Percentiles rank a stretch among this genome's conserved stretches.
Conservation (phyloP, 192 early-diverging fungal genomes). For the Podila minutissima region DNA sequence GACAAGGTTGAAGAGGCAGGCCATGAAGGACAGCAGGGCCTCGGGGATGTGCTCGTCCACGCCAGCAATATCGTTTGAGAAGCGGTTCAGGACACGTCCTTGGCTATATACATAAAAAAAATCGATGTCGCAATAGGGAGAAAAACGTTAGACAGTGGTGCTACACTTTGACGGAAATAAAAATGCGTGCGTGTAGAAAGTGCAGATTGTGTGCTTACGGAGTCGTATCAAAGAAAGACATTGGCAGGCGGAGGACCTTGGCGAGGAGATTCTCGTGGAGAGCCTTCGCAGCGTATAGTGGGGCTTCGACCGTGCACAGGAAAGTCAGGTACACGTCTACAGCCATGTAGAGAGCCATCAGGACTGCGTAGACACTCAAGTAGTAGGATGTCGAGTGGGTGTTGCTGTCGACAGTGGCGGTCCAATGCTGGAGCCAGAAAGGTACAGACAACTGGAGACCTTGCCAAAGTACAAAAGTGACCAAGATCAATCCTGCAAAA, state of each 20-base stretch:
- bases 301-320: conserved; percentile 7
- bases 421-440: conserved; percentile 35
- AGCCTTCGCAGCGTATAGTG: conserved; percentile 5
- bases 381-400: conserved; percentile 14
- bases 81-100: conserved; percentile 79
- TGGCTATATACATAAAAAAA: conserved; percentile 1
- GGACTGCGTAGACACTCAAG: conserved; percentile 14
- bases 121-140: too few relatives aligned
- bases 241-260: conserved; percentile 64
- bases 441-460: conserved; percentile 7
- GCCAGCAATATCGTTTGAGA: conserved; percentile 85
- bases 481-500: not conserved
- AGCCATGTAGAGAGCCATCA: conserved; percentile 10
- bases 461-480: conserved; percentile 19
- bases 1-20: conserved; percentile 33
- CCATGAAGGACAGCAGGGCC: conserved; percentile 44
- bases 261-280: conserved; percentile 22
- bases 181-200: not conserved
- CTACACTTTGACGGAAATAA: not conserved
- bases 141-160: too few relatives aligned
- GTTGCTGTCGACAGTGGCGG: conserved; percentile 1
- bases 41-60: conserved; percentile 22
- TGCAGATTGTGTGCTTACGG: conserved; percentile 39
- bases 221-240: conserved; percentile 71
- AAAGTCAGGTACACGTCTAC: conserved; percentile 19